Conservation (phyloP, 257 asterid genomes). For the Solanum verrucosum region DNA sequence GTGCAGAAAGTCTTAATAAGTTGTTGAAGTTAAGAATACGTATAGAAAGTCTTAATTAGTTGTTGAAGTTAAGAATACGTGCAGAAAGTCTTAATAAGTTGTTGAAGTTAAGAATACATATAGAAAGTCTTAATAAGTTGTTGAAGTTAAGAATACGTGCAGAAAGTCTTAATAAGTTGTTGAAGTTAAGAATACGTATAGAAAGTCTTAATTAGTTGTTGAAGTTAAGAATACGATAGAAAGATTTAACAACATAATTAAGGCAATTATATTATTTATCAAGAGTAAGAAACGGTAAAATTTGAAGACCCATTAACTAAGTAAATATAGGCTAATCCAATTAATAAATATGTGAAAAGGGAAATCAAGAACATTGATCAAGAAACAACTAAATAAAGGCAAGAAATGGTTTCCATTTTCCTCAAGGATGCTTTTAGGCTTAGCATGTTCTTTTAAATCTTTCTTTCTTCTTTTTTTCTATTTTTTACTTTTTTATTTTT, state of each 20-base stretch:
- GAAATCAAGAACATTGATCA: neutral
- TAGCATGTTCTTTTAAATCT: neutral
- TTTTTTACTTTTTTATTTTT: neutral
- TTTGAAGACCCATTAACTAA: neutral
- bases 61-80: neutral
- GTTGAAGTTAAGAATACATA: neutral
- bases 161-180: neutral
- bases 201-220: neutral
- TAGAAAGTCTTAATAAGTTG: neutral
- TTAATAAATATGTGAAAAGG: neutral
- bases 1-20: neutral
- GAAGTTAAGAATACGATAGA: neutral
- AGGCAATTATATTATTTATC: neutral
- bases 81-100: neutral
- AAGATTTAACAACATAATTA: neutral
- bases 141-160: neutral
- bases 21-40: neutral
- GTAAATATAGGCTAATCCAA: neutral
- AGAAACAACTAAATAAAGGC: neutral
- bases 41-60: neutral
- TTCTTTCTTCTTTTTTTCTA: neutral
- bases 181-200: neutral
- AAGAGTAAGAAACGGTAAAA: neutral
- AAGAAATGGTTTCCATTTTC: neutral
- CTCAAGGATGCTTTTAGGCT: neutral